Evolutionary conservation across 306 rosid genomes (phyloP).

Genomic region (Prunus davidiana): DNA sequence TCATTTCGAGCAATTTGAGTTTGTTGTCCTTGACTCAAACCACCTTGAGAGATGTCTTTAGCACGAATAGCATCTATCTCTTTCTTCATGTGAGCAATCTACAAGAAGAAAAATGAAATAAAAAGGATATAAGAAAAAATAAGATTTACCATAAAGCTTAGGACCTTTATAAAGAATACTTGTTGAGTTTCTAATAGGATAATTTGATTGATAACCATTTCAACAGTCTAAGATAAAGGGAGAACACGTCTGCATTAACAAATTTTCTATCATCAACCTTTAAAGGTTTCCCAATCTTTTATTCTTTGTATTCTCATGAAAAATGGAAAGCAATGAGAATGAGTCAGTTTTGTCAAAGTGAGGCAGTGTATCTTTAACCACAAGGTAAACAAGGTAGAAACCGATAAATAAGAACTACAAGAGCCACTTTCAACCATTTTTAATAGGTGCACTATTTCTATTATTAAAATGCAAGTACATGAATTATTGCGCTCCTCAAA

Average conservation of each 20-base stretch:
- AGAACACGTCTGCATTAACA: neutral
- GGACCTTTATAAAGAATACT: neutral
- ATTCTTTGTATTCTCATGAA: neutral
- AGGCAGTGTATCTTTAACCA: neutral
- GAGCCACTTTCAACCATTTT: neutral
- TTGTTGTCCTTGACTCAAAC: constrained; percentile 96
- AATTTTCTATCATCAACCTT: neutral
- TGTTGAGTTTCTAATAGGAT: neutral
- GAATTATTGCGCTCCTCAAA: neutral
- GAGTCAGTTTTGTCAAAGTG: neutral
- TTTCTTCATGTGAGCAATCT: constrained; percentile 93
- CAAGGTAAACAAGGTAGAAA: neutral
- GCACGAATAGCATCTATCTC: constrained; percentile 91
- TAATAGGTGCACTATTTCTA: neutral
- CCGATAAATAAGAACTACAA: neutral
- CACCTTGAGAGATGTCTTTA: constrained; percentile 97
- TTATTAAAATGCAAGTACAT: neutral
- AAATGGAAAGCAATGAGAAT: neutral
- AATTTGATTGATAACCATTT: neutral
- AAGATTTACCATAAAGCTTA: neutral
- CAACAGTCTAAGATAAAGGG: neutral
- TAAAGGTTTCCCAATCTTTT: neutral
- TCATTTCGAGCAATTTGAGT: constrained; percentile 96
- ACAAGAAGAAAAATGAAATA: constrained; percentile 19
- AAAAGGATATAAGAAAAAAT: constrained; percentile 14